Percentiles rank a stretch among this genome's conserved stretches.
phyloP scores from a whole-genome alignment of 2,329 filamentous ascomycete genomes.

The Fusarium burgessii region DNA sequence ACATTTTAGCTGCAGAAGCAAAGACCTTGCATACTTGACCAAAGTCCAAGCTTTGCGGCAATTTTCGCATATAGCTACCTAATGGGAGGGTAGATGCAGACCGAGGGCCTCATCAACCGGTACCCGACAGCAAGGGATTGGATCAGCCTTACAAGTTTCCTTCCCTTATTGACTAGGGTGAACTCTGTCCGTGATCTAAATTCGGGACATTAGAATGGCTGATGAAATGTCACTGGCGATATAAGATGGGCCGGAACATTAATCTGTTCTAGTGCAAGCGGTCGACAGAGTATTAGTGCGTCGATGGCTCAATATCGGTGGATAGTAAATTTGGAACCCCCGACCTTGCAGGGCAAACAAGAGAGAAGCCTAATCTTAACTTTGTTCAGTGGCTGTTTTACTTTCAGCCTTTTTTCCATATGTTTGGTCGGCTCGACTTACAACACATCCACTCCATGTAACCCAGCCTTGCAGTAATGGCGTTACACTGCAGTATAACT shows the following conservation, averaged over 20 bases:
- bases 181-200: neutral
- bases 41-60: slow-evolving; percentile 5
- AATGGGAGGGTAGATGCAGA: neutral
- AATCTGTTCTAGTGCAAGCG: slow-evolving; percentile 1
- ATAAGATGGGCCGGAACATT: neutral
- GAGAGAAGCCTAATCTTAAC: slow-evolving; percentile 43
- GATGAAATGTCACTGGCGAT: slow-evolving; percentile 6
- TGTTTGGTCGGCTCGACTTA: slow-evolving; percentile 1
- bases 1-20: slow-evolving; percentile 17
- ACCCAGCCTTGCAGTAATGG: slow-evolving; percentile 18
- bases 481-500: slow-evolving; percentile 10
- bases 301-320: slow-evolving; percentile 17
- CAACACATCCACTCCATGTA: neutral
- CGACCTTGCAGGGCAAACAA: slow-evolving; percentile 24
- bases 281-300: slow-evolving; percentile 24
- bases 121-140: neutral
- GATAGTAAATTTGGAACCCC: slow-evolving; percentile 32
- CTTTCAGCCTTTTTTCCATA: slow-evolving; percentile 21
- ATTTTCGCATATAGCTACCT: slow-evolving; percentile 14
- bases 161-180: slow-evolving; percentile 1
- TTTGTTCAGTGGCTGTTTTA: slow-evolving; percentile 38
- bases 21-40: neutral
- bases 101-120: neutral
- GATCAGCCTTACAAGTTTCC: slow-evolving; percentile 19
- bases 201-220: neutral